Percentiles rank a stretch among this genome's conserved stretches.
Evolutionary conservation across 2,329 filamentous ascomycete species (phyloP).

Genomic region (Cadophora luteo-olivacea): DNA sequence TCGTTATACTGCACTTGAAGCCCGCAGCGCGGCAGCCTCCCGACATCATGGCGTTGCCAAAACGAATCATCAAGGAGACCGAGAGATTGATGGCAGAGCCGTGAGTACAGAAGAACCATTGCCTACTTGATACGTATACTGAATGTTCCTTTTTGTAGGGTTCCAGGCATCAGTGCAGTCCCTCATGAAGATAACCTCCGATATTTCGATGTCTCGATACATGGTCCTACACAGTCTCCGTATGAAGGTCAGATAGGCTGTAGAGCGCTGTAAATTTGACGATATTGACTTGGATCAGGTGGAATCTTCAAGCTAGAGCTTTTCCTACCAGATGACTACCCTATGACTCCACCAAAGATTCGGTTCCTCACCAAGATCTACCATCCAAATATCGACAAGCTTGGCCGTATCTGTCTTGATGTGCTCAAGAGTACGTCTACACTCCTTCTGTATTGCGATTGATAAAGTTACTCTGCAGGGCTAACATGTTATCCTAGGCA

Average conservation of each 20-base stretch:
- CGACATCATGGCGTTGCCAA: constrained; percentile 74
- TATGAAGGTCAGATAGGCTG: constrained; percentile 77
- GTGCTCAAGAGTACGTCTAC: constrained; percentile 84
- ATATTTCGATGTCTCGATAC: constrained; percentile 97
- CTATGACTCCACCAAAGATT: constrained; percentile 98
- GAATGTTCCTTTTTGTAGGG: constrained; percentile 57
- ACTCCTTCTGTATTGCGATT: background rate
- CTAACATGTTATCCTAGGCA: constrained; percentile 64
- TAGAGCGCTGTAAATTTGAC: background rate
- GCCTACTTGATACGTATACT: constrained; percentile 20
- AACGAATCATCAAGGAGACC: constrained; percentile 98
- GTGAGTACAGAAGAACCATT: constrained; percentile 58
- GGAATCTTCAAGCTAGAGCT: constrained; percentile 97
- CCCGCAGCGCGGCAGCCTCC: background rate
- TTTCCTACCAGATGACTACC: constrained; percentile 97
- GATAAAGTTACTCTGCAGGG: background rate
- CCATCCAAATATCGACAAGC: constrained; percentile 97
- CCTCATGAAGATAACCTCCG: constrained; percentile 97
- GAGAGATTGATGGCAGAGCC: constrained; percentile 96
- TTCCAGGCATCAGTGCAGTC: constrained; percentile 93
- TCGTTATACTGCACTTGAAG: background rate
- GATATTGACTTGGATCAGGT: constrained; percentile 36
- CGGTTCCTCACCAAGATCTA: constrained; percentile 99
- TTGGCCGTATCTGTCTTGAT: constrained; percentile 95
- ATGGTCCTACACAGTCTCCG: constrained; percentile 89